A percentile compares a stretch with the other conserved stretches of the same genome.
phyloP scores from a whole-genome alignment of 768 basidiomycete genomes.

The Kwoniella bestiolae region DNA sequence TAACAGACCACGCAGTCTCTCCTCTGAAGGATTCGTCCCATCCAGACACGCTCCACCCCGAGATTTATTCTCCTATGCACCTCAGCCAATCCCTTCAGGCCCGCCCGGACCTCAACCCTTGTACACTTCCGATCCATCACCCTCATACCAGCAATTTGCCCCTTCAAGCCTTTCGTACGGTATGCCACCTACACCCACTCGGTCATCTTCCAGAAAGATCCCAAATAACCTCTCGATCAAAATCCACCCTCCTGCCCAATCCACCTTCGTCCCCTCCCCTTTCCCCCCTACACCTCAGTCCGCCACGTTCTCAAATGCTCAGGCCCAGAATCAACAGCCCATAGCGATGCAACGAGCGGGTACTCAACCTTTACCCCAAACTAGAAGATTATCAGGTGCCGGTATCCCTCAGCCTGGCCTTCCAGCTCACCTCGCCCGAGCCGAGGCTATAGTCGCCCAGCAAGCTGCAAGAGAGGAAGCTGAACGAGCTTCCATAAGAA shows the following conservation, averaged over 20 bases:
- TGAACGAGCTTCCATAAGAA: constrained; percentile 29
- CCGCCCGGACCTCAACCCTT: constrained; percentile 40
- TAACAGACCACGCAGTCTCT: constrained; percentile 28
- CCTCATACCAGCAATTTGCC: constrained; percentile 23
- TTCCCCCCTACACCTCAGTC: constrained; percentile 38
- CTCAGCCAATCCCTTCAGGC: constrained; percentile 38
- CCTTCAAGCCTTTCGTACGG: constrained; percentile 22
- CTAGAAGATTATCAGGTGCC: constrained; percentile 16
- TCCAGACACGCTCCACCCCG: constrained; percentile 39
- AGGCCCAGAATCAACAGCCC: constrained; percentile 15
- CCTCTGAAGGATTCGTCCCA: constrained; percentile 38
- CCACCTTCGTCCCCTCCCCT: constrained; percentile 30
- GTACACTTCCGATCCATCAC: constrained; percentile 40
- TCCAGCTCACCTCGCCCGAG: constrained; percentile 41
- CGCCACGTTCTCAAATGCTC: constrained; percentile 26
- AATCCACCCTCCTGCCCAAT: constrained; percentile 35
- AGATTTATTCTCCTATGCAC: constrained; percentile 45
- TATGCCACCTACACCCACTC: constrained; percentile 25
- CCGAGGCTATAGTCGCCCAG: constrained; percentile 44
- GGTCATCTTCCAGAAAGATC: constrained; percentile 9
- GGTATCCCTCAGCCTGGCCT: constrained; percentile 20
- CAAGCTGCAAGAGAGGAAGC: constrained; percentile 39
- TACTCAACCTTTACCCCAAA: constrained; percentile 44
- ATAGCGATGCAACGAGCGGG: constrained; percentile 42
- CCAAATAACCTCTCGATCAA: constrained; percentile 32